A percentile compares a stretch with the other conserved stretches of the same genome.
phyloP scores from a whole-genome alignment of 2,329 filamentous ascomycete genomes.

The Alternaria sp. region DNA sequence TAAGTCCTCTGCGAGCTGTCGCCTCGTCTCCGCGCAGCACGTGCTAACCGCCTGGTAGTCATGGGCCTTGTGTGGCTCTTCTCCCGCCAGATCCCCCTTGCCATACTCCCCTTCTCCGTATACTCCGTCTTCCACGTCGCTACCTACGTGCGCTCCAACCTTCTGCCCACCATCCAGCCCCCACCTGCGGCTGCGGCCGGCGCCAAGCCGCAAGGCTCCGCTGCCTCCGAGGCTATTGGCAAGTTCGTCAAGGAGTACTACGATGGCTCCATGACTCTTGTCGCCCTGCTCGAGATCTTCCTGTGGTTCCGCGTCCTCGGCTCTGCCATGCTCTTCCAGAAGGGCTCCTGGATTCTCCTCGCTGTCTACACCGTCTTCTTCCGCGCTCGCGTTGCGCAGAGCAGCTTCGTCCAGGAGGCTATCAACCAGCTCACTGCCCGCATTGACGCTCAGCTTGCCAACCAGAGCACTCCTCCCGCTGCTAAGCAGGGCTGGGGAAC shows the following conservation, averaged over 20 bases:
- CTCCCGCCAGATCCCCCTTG: conserved; percentile 85
- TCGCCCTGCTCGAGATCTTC: conserved; percentile 84
- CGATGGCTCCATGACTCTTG: conserved; percentile 91
- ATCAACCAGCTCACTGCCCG: conserved; percentile 75
- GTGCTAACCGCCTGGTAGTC: conserved; percentile 58
- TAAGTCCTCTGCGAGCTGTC: conserved; percentile 58
- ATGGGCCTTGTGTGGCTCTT: conserved; percentile 97
- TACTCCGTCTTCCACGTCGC: conserved; percentile 99
- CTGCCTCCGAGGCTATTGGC: conserved; percentile 82
- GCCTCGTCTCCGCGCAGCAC: conserved; percentile 16
- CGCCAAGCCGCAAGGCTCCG: conserved; percentile 64
- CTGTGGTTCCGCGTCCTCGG: conserved; percentile 85
- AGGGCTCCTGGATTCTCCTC: conserved; percentile 88
- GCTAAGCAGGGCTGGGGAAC: conserved; percentile 81
- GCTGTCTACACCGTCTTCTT: conserved; percentile 89
- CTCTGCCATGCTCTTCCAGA: conserved; percentile 85
- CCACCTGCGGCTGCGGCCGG: conserved; percentile 59
- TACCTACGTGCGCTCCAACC: conserved; percentile 91
- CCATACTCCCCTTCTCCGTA: conserved; percentile 90
- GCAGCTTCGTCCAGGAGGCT: conserved; percentile 86
- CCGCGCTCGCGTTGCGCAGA: conserved; percentile 87
- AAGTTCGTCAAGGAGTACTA: conserved; percentile 98
- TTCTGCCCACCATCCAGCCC: conserved; percentile 85
- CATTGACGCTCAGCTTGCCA: conserved; percentile 80
- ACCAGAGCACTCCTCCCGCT: conserved; percentile 83